Base-by-base conservation (phyloP, 495 filamentous ascomycete species). In the Hypoxylon subgilvum region DNA sequence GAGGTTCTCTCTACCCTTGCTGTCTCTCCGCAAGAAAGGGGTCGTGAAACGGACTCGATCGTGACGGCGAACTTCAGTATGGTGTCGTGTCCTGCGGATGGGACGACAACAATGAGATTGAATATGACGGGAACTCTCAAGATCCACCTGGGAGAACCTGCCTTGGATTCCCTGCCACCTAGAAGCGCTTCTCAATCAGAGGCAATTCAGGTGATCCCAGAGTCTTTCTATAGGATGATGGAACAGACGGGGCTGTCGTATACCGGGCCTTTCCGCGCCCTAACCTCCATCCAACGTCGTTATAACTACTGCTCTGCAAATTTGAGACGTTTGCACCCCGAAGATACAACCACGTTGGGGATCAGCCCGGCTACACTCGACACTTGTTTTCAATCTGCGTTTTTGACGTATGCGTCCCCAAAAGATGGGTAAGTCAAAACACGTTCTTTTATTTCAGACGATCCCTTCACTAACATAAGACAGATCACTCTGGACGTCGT, bases 311-410 rank as follows among this genome's bases (percentile, higher is more conserved):
- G 71, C 1, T 72, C 73, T 5, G 68, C 74, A 2, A 65, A 74
- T 0, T 66, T 79, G 0, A 48, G 58, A 25, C 70, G 69, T 21
- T 32, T 54, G 17, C 71, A 77, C 17, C 4, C 50, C 2, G 61
- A 75, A 42, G 66, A 72, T 50, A 59, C 67, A 10, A 71, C 74
- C 1, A 51, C 35, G 9, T 45, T 79, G 31, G 19, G 51, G 55
- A 72, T 79, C 42, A 81, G 80, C 51, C 79, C 80, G 9, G 74
- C 72, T 0, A 76, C 74, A 0, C 65, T 84, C 6, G 80, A 83
- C 45, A 66, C 63, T 16, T 77, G 72, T 35, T 74, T 83, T 27
- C 81, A 84, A 35, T 63, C 72, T 0, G 68, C 71, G 0, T 76
- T 82, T 22, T 51, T 76, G 18, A 70, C 78, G 0, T 71, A 76